Conservation (phyloP, 129 eudicot genomes). For the Escallonia rubra region DNA sequence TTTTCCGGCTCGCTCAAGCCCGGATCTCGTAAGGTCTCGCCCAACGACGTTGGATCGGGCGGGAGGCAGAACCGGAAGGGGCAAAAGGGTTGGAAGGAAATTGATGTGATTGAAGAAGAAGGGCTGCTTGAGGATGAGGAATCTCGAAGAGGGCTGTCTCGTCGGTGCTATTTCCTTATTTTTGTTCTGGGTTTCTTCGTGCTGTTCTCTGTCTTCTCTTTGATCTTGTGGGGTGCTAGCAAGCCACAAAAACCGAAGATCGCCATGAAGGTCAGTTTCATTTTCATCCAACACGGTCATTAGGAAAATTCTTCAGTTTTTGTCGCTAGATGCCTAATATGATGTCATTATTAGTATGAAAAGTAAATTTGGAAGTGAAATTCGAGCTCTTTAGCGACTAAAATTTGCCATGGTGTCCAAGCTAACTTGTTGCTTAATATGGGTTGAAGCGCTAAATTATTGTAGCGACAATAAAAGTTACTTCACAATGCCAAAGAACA, state of each 20-base stretch:
- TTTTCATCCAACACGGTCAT: not conserved
- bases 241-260: conserved; percentile 73
- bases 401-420: no score
- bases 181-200: conserved; percentile 50
- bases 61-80: conserved; percentile 20
- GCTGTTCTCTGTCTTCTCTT: conserved; percentile 59
- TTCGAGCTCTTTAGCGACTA: no score
- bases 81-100: conserved; percentile 39
- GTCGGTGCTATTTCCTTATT: conserved; percentile 55
- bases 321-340: no score
- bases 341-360: no score
- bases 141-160: conserved; percentile 28
- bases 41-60: conserved; percentile 39
- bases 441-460: no score
- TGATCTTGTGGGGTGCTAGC: conserved; percentile 70
- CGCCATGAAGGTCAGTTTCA: conserved; percentile 47
- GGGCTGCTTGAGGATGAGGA: conserved; percentile 55
- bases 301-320: no score
- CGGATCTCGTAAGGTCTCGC: conserved; percentile 54
- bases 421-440: no score
- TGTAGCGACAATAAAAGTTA: no score
- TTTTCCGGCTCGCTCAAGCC: conserved; percentile 78
- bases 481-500: no score
- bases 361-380: not conserved
- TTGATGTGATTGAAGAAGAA: conserved; percentile 69